Evolutionary conservation across 2,329 filamentous ascomycete species (phyloP).

Genomic region (Coniochaeta sp.): DNA sequence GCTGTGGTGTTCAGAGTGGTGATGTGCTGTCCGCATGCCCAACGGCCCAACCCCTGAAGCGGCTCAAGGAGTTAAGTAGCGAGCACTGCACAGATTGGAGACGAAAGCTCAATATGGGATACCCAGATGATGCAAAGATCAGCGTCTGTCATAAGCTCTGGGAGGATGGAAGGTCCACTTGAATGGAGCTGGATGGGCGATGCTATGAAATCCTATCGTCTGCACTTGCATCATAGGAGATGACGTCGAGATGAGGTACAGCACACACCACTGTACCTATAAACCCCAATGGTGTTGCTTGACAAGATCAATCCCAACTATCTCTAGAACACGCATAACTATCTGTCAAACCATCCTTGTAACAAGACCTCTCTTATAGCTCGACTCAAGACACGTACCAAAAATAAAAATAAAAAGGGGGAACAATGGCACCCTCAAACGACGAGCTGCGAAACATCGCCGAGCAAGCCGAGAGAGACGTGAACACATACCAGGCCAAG

Average conservation of each 20-base stretch:
- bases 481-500: conserved; percentile 41
- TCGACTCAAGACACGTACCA: not conserved
- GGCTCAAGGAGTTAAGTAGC: no score
- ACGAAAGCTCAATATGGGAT: no score
- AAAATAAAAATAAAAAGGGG: no score
- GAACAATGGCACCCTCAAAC: conserved; percentile 6
- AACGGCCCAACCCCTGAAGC: no score
- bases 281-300: not conserved
- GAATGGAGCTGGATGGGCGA: not conserved
- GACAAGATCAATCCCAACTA: no score
- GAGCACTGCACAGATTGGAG: no score
- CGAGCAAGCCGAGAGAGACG: conserved; percentile 36
- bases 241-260: not conserved
- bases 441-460: conserved; percentile 35
- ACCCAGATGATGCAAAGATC: no score
- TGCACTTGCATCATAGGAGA: not conserved
- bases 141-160: no score
- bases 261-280: not conserved
- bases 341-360: not conserved
- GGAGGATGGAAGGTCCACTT: not conserved
- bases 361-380: not conserved
- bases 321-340: no score
- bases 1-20: no score
- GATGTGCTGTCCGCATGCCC: no score
- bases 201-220: not conserved